Evolutionary conservation across 768 basidiomycete genomes (phyloP), one percentile per base, ranked within the genome.

Genomic region (Panaeolus papilionaceus): DNA sequence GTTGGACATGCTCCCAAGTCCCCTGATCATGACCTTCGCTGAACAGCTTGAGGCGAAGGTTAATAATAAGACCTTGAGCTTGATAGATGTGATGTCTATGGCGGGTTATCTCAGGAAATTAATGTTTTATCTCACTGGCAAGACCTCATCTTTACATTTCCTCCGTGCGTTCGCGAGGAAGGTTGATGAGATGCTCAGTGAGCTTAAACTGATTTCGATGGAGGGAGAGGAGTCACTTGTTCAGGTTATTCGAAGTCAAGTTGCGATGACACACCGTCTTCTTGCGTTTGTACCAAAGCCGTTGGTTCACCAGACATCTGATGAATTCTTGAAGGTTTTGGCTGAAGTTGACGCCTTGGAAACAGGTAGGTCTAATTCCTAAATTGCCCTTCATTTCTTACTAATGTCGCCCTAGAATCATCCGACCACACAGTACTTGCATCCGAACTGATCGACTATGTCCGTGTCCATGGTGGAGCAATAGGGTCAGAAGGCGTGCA

Each of bases 21-120:
- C 95, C 0, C 82, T 98, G 14, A 77, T 98, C 3, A 88, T 92
- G 84, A 89, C 94, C 0, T 79, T 94, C 16, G 71, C 95, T 4
- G 96, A 98, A 72, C 94, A 96, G 72, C 77, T 93, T 20, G 75
- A 80, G 6, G 91, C 91, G 0, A 94, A 92, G 75, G 73, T 89
- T n/a, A 76, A 76, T n/a, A 85, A 83, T 45, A 81, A 83, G 23
- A 77, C 86, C 20, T 78, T 92, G 20, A 75, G 83, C 0, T 81
- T 89, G 2, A 88, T 90, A 1, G 90, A 92, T 68, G 76, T 85
- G 4, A 80, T 93, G 5, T 87, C 91, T 0, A 73, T 96, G 23
- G 78, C 85, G 6, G 79, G 85, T 0, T 97, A 89, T 72, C 67
- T 89, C 18, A 83, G 93, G n/a, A 85, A 84, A 68, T 79, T 98